A percentile compares a stretch with the other conserved stretches of the same genome.
Evolutionary conservation across 1,284 basidiomycete genomes (phyloP).

Genomic region (Rhodotorula sp.): DNA sequence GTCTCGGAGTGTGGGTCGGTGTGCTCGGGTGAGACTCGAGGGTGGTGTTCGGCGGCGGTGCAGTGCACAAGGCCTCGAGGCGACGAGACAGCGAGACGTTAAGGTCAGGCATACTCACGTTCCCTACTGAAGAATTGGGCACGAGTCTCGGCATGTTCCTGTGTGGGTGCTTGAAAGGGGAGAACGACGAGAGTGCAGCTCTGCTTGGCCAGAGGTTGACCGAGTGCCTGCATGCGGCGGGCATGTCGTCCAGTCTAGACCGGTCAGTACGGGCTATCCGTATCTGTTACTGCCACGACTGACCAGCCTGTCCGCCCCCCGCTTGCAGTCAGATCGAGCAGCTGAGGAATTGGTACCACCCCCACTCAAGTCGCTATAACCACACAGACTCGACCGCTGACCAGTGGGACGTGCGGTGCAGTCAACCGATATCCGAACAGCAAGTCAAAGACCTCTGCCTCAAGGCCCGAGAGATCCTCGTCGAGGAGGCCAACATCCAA

Average conservation of each 20-base stretch:
- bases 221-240: not conserved
- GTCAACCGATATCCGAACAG: conserved; percentile 84
- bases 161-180: no score
- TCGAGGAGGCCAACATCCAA: conserved; percentile 97
- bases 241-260: conserved; percentile 34
- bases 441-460: conserved; percentile 89
- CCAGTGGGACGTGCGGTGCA: conserved; percentile 2
- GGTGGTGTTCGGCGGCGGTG: not conserved
- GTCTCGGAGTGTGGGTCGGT: not conserved
- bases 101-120: conserved; percentile 11
- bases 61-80: not conserved
- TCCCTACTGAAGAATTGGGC: conserved; percentile 24
- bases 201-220: no score
- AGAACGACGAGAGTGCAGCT: no score
- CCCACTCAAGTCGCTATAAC: not conserved
- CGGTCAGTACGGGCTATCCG: conserved; percentile 2
- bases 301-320: not conserved
- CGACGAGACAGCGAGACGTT: not conserved
- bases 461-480: conserved; percentile 83
- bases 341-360: conserved; percentile 65
- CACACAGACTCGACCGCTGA: not conserved
- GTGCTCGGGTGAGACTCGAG: not conserved
- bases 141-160: conserved; percentile 16
- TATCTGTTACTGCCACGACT: not conserved
- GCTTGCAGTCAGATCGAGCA: conserved; percentile 57